These are phyloP conservation scores for Pycnococcus provasolii DNA, from an alignment of 139 green algal species.

Conservation along the genomic window DNA sequence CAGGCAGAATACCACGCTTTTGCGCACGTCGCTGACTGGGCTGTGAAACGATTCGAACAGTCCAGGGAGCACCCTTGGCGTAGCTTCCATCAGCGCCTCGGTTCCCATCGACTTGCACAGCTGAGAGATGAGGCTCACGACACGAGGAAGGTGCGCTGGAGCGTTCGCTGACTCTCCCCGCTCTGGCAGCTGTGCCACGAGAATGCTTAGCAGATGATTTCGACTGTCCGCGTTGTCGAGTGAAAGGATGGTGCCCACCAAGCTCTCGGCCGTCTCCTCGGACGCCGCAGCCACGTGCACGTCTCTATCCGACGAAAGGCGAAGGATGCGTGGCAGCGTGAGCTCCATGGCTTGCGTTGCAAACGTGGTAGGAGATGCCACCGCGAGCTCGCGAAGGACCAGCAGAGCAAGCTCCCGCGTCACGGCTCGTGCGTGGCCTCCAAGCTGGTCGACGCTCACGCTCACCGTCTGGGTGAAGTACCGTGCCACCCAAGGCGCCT, in stretches of 20 bases:
- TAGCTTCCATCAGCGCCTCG: conserved; percentile 17
- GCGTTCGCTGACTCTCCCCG: too few species aligned
- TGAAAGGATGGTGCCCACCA: neutral
- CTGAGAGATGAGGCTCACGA: too few species aligned
- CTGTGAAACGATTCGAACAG: conserved; percentile 46
- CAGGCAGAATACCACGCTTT: conserved; percentile 34
- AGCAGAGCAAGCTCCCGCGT: neutral
- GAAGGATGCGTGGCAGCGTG: neutral
- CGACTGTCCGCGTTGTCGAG: too few species aligned
- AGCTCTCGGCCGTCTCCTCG: neutral
- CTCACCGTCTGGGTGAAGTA: too few species aligned
- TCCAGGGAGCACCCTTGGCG: conserved; percentile 39
- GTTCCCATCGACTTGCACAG: neutral
- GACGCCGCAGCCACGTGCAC: neutral
- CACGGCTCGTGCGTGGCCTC: too few species aligned
- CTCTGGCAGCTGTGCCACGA: too few species aligned
- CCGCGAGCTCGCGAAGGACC: neutral
- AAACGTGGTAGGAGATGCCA: neutral
- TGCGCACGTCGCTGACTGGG: conserved; percentile 48
- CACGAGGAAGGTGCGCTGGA: neutral
- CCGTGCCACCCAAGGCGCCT: too few species aligned
- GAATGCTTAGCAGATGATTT: too few species aligned
- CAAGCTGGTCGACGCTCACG: too few species aligned
- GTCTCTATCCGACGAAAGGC: neutral
- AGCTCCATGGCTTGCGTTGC: neutral